Evolutionary conservation across 306 rosid species (phyloP).

Genomic region (Dryas octopetala): DNA sequence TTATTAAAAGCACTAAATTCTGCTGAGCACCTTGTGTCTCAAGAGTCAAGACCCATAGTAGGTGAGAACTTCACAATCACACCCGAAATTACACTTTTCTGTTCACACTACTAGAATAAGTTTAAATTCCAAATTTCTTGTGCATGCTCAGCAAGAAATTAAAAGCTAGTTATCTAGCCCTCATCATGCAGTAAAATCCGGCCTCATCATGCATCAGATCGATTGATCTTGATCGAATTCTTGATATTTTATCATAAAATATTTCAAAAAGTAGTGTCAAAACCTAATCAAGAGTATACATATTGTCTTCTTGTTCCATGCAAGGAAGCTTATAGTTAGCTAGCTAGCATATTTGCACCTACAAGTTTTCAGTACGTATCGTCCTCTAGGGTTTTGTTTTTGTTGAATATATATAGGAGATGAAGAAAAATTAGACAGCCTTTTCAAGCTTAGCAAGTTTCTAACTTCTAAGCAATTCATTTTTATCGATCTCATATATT

Average conservation of each 20-base stretch:
- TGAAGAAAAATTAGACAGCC: not conserved
- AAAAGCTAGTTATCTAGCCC: not conserved
- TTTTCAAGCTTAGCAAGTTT: not conserved
- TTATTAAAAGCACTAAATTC: conserved; percentile 6
- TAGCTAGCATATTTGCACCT: not conserved
- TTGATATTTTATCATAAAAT: not conserved
- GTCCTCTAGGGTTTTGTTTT: not conserved
- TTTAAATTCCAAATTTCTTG: conserved; percentile 56
- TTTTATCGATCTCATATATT: conserved; percentile 2
- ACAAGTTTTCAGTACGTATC: conserved; percentile 9
- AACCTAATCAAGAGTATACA: conserved; percentile 4
- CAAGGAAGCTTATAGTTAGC: not conserved
- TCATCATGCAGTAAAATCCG: not conserved
- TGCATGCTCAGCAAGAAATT: conserved; percentile 46
- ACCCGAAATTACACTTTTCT: conserved; percentile 22
- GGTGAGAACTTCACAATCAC: conserved; percentile 81
- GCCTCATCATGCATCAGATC: not conserved
- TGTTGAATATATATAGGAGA: not conserved
- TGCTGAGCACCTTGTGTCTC: conserved; percentile 41
- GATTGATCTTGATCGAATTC: not conserved
- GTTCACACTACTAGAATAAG: conserved; percentile 30
- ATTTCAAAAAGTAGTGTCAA: conserved; percentile 10
- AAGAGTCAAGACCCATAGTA: conserved; percentile 76
- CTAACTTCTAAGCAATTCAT: not conserved
- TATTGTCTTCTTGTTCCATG: conserved; percentile 6